Base-by-base conservation (phyloP, 768 basidiomycete species). In the Mycena chlorophos region DNA sequence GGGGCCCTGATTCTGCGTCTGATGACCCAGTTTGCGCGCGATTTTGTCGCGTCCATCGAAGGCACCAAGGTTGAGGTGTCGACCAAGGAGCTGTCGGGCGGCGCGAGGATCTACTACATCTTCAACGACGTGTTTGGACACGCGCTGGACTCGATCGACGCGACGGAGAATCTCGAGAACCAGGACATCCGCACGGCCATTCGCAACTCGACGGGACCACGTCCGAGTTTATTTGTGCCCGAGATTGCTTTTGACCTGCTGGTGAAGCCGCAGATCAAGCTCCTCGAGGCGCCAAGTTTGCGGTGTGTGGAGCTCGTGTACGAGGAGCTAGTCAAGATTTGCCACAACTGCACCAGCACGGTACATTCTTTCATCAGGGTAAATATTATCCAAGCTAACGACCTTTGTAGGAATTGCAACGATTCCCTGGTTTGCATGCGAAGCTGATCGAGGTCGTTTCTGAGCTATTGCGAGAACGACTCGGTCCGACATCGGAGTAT, bases 251-350 rank as follows among this genome's bases (percentile, higher is more conserved):
- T 99, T 66, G 96, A 98, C 67, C 71, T 99, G 40, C 78, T 99
- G 51, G 94, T 99, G 59, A 98, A 98, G 69, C 97, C 97, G 0
- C 97, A 99, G 72, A 98, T 99, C 70, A 95, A 97, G 74, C 78
- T 98, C 22, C 74, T 99, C 48, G 96, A 98, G 71, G 84, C 92
- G 12, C 97, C 97, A 14, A 93, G 92, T 73, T 71, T 97, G 72
- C 81, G 97, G 39, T 99, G 97, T 63, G 97, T 98, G 19, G 97
- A 98, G 70, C 74, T 99, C 64, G 97, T 99, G 6, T 99, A 99
- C 69, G 97, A 99, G 71, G 97, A 99, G 71, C 76, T 99, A 51
- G 98, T 99, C 61, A 98, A 98, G 78, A 95, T 99, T 43, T 98
- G 97, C 71, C 97, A 99, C 69, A 98, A 96, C 67, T 98, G 96